Evolutionary conservation across 306 rosid genomes (phyloP), one percentile per base, ranked within the genome.

Genomic region (Notholithocarpus densiflorus): DNA sequence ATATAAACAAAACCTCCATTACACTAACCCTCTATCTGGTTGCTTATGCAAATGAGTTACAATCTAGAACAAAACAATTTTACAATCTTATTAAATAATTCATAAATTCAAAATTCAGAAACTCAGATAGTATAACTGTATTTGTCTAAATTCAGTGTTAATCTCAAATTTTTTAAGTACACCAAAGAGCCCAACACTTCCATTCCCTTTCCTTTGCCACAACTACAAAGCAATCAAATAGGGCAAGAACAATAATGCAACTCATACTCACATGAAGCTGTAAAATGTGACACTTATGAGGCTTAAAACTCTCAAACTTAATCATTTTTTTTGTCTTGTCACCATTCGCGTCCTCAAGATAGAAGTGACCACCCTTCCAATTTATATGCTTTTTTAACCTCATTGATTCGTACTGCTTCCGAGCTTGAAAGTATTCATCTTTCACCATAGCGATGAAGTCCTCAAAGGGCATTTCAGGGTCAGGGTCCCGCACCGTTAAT

Each of bases 241-340:
- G 18, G 26, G 57, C 1, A 52, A 26, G 40, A 66, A n/a, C 51
- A 53, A 43, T 17, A 10, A 3, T 60, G 53, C 55, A 53, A 43
- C 21, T 29, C 73, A 60, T 73, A 84, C 92, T 88, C 53, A 90
- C 95, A 51, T 78, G 86, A 82, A 90, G 89, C 32, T 78, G 74
- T 57, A 90, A 80, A 69, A 85, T 82, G 62, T 90, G 89, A 59
- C 88, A 85, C 62, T 82, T 79, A 2, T 71, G 20, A 20, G 85
- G 85, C 54, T 76, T 72, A 23, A 75, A 88, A 4, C 61, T 76
- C 31, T 68, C 69, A 53, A 90, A 88, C 3, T 81, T 74, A 68
- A 90, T 48, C 0, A 26, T 20, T 1, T 65, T 14, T 64, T 32
- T 73, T 0, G 89, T 69, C 77, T 80, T 71, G 3, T 11, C 6